Evolutionary conservation across 768 basidiomycete genomes (phyloP).

Genomic region (Tylopilus intermedius): DNA sequence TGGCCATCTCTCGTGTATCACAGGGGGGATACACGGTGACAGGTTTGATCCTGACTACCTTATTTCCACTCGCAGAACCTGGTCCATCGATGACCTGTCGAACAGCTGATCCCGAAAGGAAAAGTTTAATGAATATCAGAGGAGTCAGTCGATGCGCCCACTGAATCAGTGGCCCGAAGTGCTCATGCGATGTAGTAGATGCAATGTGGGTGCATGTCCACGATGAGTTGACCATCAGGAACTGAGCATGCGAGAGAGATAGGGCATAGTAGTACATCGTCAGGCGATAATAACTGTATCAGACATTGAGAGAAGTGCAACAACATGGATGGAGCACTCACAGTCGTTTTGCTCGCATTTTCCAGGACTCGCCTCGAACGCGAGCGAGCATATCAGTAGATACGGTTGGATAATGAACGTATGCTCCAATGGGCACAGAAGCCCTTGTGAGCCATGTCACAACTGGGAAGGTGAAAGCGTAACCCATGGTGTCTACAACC

Average conservation of each 20-base stretch:
- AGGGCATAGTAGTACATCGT: conserved; percentile 81
- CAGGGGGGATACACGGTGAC: conserved; percentile 87
- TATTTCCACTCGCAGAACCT: not conserved
- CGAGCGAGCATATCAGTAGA: conserved; percentile 90
- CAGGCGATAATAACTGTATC: conserved; percentile 75
- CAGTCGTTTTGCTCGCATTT: conserved; percentile 22
- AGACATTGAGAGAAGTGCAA: not conserved
- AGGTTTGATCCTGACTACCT: conserved; percentile 5
- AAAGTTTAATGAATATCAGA: conserved; percentile 34
- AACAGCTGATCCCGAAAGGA: conserved; percentile 6
- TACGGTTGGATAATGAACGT: conserved; percentile 96
- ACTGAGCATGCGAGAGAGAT: conserved; percentile 66
- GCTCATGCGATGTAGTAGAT: conserved; percentile 53
- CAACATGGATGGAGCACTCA: conserved; percentile 8
- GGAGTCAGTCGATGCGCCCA: conserved; percentile 40
- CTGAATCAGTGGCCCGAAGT: conserved; percentile 46
- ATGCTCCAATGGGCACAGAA: conserved; percentile 74
- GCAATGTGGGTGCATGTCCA: conserved; percentile 90
- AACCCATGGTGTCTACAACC: conserved; percentile 89
- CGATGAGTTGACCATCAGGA: conserved; percentile 90
- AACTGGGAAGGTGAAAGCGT: conserved; percentile 87
- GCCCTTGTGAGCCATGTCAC: conserved; percentile 52
- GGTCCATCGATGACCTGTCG: conserved; percentile 3
- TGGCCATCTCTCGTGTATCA: conserved; percentile 68
- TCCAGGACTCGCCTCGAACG: conserved; percentile 40